phyloP scores from a whole-genome alignment of 257 asterid species.

The Solanum chilense region DNA sequence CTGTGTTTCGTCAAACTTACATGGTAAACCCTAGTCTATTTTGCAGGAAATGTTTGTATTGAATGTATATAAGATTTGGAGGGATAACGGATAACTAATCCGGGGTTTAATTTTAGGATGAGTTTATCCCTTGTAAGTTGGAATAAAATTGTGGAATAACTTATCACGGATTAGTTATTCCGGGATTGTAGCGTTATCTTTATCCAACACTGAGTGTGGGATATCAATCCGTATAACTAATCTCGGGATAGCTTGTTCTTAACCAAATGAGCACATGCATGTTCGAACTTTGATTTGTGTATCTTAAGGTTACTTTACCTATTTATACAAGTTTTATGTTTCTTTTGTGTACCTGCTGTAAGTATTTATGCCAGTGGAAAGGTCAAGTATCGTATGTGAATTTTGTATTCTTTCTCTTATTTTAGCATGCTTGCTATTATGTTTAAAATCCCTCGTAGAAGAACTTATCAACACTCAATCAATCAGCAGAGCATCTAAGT shows the following conservation, averaged over 20 bases:
- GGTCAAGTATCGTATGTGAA: neutral
- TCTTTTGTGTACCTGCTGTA: neutral
- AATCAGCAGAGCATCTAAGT: neutral
- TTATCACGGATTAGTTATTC: neutral
- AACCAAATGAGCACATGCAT: neutral
- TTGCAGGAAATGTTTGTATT: neutral
- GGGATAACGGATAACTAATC: neutral
- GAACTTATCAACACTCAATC: neutral
- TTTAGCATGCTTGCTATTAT: neutral
- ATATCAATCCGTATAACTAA: neutral
- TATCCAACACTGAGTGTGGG: neutral
- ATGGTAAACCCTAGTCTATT: constrained; percentile 23
- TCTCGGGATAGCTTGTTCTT: too few species aligned
- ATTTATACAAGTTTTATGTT: neutral
- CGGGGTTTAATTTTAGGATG: neutral
- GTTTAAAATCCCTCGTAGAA: neutral
- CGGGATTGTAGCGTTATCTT: neutral
- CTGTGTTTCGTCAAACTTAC: constrained; percentile 75
- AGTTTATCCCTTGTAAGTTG: neutral
- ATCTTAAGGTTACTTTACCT: neutral
- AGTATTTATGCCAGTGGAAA: neutral
- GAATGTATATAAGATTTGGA: neutral
- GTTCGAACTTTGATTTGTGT: neutral
- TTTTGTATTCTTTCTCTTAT: neutral
- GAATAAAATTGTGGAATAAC: neutral